Percentiles rank a stretch among this genome's conserved stretches.
Conservation (phyloP, 306 rosid genomes). For the Prunus kanzakura region DNA sequence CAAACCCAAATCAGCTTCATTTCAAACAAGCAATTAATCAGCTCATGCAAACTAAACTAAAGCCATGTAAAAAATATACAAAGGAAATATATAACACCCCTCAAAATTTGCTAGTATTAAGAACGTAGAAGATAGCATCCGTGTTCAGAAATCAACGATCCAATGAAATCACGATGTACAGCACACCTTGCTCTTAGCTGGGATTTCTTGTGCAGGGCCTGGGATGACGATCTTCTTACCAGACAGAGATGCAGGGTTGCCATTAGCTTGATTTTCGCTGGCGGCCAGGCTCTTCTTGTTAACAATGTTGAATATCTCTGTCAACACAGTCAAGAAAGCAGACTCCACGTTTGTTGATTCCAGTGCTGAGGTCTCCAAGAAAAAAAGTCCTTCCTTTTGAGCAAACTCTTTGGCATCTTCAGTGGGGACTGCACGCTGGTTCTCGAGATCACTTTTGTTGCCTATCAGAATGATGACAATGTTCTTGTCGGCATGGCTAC, state of each 20-base stretch:
- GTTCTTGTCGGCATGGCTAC: conserved; percentile 93
- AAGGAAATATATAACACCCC: conserved; percentile 38
- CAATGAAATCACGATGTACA: conserved; percentile 48
- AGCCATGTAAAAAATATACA: conserved; percentile 46
- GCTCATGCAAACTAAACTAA: conserved; percentile 38
- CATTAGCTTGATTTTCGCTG: conserved; percentile 62
- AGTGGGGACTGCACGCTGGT: conserved; percentile 76
- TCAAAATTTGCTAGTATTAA: conserved; percentile 49
- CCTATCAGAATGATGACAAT: conserved; percentile 88
- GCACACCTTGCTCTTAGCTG: conserved; percentile 65
- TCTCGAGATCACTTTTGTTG: conserved; percentile 80
- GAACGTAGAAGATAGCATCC: conserved; percentile 25
- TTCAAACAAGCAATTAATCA: conserved; percentile 27
- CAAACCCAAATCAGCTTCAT: conserved; percentile 16
- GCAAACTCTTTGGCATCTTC: conserved; percentile 95
- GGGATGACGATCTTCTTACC: conserved; percentile 84
- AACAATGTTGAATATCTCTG: conserved; percentile 83
- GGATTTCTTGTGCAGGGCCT: conserved; percentile 82
- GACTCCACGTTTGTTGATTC: conserved; percentile 84
- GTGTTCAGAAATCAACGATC: conserved; percentile 16
- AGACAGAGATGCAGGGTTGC: conserved; percentile 55
- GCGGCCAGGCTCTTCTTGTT: conserved; percentile 76
- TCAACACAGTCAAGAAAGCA: conserved; percentile 78
- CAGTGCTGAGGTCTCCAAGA: conserved; percentile 90
- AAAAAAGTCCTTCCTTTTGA: conserved; percentile 86